Evolutionary conservation across 2,329 filamentous ascomycete species (phyloP).

Genomic region (Atkinsonella texensis): DNA sequence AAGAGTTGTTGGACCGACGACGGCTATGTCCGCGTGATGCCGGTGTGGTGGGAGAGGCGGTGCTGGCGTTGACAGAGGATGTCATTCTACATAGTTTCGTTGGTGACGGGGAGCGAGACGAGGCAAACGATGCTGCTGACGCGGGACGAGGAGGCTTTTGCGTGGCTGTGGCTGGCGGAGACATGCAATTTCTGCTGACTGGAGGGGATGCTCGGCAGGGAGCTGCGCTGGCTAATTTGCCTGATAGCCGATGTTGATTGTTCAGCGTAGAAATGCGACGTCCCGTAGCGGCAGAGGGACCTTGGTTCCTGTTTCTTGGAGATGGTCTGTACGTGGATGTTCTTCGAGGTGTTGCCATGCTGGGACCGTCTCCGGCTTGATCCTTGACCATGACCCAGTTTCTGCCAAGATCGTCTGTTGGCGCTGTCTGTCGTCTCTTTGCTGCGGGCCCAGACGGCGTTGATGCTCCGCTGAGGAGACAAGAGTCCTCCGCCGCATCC

Average conservation of each 20-base stretch:
- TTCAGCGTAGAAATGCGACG: constrained; percentile 32
- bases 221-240: constrained; percentile 13
- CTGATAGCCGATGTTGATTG: constrained; percentile 17
- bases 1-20: constrained; percentile 7
- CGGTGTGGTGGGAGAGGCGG: constrained; percentile 14
- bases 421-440: constrained; percentile 42
- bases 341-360: constrained; percentile 12
- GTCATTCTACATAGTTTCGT: constrained; percentile 30
- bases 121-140: constrained; percentile 21
- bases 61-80: constrained; percentile 8
- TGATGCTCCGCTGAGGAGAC: constrained; percentile 21
- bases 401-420: constrained; percentile 44
- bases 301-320: constrained; percentile 21
- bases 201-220: constrained; percentile 1
- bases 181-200: constrained; percentile 20
- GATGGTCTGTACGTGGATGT: constrained; percentile 13
- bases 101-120: constrained; percentile 23
- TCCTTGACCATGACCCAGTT: constrained; percentile 62
- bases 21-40: constrained; percentile 9
- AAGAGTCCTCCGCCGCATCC: constrained; percentile 14
- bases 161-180: constrained; percentile 2
- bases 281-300: constrained; percentile 20
- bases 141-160: constrained; percentile 11
- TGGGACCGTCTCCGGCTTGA: constrained; percentile 9
- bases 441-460: constrained; percentile 33